Evolutionary conservation across 768 basidiomycete species (phyloP).

Genomic region (Amylocystis lapponica): DNA sequence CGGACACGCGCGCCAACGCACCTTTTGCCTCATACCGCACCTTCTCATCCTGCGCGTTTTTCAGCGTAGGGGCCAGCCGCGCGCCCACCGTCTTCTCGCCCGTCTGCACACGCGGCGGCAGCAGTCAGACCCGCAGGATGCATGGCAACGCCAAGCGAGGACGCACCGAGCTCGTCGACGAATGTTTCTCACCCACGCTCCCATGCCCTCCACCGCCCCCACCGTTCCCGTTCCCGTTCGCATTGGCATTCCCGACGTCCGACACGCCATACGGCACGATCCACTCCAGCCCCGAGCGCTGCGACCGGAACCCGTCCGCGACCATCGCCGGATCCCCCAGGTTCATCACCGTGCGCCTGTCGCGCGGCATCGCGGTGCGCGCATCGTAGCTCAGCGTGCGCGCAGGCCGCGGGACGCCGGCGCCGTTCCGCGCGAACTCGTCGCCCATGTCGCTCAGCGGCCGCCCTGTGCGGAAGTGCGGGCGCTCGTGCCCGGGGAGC

Average conservation of each 20-base stretch:
- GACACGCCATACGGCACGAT: constrained; percentile 2
- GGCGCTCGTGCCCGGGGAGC: background rate
- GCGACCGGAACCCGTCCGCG: constrained; percentile 6
- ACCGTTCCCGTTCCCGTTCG: no score
- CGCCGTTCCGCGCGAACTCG: no score
- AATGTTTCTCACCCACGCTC: background rate
- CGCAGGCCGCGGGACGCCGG: constrained; percentile 3
- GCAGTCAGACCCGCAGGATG: background rate
- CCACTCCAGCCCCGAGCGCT: constrained; percentile 8
- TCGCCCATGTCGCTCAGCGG: background rate
- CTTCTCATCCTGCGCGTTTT: constrained; percentile 39
- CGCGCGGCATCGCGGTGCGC: background rate
- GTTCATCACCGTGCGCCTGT: background rate
- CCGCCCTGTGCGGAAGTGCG: background rate
- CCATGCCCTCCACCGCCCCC: no score
- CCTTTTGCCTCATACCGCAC: constrained; percentile 44
- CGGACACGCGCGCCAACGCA: constrained; percentile 1
- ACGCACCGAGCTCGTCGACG: constrained; percentile 1
- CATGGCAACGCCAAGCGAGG: background rate
- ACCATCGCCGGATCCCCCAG: background rate
- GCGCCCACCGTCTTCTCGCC: constrained; percentile 35
- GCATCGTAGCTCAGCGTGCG: constrained; percentile 8
- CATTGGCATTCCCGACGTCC: background rate
- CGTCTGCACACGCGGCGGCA: background rate
- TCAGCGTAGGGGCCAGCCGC: constrained; percentile 49